Base-by-base conservation (phyloP, 306 rosid species). In the Styphnolobium japonicum region DNA sequence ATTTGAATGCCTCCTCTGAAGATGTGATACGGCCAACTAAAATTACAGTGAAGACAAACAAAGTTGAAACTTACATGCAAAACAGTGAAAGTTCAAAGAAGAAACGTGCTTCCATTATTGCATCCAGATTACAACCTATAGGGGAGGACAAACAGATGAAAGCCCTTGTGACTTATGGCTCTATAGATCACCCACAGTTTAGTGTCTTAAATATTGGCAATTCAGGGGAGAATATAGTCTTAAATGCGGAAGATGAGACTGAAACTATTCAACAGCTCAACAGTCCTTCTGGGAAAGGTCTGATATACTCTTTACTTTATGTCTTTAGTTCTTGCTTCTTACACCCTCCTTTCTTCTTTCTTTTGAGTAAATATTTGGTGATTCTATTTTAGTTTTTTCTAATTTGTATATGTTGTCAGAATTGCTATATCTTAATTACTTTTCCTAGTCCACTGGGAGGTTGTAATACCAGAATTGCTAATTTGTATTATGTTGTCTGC, bases 151-250 rank as follows among this genome's bases (percentile, higher is more conserved):
- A 49, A 71, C 78, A 81, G 73, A 70, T 87, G 12, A 66, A 63
- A 67, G 88, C 84, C n/a, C 67, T 83, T 14, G 84, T 87, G 43
- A 42, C 82, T 75, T 73, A 85, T 77, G 89, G 88, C n/a, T 87
- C 85, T 40, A 36, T 77, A 46, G 87, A 89, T 78, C 90, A 82
- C 69, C 90, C 89, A 9, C 84, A 82, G 75, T 85, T 82, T 71
- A 82, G 51, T 58, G 60, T 80, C 71, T 15, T 82, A 18, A 36
- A 82, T 82, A 71, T 89, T 48, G 40, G 40, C 58, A 67, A 75
- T 19, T 70, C 73, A 10, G 84, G 71, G 66, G 87, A 84, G 76
- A 71, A 63, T 68, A 63, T 84, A 18, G 52, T 79, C 43, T 61
- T 84, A 55, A 25, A 69, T 80, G 71, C 63, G 7, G 83, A 40